Conservation (phyloP, 2,329 filamentous ascomycete species). For the Trichophyton benhamiae region DNA sequence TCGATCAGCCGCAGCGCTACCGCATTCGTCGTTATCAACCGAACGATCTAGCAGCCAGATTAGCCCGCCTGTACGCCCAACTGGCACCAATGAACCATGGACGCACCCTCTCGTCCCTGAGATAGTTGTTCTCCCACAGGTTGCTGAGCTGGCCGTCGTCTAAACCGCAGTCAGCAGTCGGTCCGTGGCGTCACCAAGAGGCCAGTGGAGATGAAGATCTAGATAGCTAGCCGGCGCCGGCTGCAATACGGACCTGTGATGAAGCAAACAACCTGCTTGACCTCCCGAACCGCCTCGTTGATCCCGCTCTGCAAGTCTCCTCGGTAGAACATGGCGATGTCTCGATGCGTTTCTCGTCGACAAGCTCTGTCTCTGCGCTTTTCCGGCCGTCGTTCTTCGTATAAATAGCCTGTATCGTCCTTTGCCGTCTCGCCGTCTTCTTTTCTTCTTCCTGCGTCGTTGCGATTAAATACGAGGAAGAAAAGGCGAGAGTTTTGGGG, state of each 20-base stretch:
- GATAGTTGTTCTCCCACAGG: slow-evolving; percentile 58
- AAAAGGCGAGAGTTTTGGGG: background rate
- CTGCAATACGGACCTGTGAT: slow-evolving; percentile 50
- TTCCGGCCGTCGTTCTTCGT: background rate
- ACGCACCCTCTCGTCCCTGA: slow-evolving; percentile 38
- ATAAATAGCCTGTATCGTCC: background rate
- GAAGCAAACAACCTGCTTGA: slow-evolving; percentile 74
- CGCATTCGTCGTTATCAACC: slow-evolving; percentile 48
- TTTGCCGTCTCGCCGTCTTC: background rate
- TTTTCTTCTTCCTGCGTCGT: background rate
- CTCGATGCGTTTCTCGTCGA: too few relatives aligned
- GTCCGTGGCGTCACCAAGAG: background rate
- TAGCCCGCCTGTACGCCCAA: background rate
- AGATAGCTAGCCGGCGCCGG: background rate
- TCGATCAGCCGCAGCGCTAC: slow-evolving; percentile 58
- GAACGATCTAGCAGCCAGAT: slow-evolving; percentile 38
- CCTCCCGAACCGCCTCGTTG: slow-evolving; percentile 56
- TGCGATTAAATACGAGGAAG: background rate
- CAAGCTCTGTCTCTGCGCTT: background rate
- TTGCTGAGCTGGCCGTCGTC: slow-evolving; percentile 41
- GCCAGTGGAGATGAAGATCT: background rate
- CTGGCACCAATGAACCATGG: background rate
- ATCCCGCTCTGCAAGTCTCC: slow-evolving; percentile 75
- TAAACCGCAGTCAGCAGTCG: background rate
- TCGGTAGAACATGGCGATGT: slow-evolving; percentile 60